phyloP scores from a whole-genome alignment of 2,329 filamentous ascomycete species.

The Fusarium musae region DNA sequence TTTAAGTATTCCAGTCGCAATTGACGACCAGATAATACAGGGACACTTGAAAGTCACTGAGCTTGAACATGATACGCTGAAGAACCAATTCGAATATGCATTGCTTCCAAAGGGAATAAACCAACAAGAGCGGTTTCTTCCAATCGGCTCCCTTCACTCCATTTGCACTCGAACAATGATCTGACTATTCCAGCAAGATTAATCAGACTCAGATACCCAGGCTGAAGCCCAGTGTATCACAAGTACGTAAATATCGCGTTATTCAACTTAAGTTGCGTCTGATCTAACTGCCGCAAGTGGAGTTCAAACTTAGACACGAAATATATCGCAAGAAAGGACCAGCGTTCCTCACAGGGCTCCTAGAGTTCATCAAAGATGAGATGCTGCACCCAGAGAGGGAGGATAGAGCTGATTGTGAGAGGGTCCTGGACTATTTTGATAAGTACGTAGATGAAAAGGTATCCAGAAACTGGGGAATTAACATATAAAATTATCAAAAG shows the following conservation, averaged over 20 bases:
- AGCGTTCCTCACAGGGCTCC: rapidly evolving
- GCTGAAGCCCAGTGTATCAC: background rate
- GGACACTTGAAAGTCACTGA: background rate
- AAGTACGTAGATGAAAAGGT: background rate
- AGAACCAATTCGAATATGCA: background rate
- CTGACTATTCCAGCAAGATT: background rate
- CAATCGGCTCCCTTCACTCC: background rate
- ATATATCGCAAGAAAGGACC: background rate
- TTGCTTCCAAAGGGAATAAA: background rate
- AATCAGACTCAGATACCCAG: background rate
- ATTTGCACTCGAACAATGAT: background rate
- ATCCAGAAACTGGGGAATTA: background rate
- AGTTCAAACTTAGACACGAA: rapidly evolving
- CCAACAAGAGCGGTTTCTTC: background rate
- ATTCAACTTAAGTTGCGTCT: background rate
- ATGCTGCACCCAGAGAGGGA: background rate
- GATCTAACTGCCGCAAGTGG: background rate
- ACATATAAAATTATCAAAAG: background rate
- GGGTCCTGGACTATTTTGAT: background rate
- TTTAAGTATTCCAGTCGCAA: background rate
- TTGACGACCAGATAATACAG: background rate
- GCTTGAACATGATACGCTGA: background rate
- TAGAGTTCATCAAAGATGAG: background rate
- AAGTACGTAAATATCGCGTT: rapidly evolving
- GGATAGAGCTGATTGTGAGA: background rate